These are phyloP conservation scores for Leccinum angustisporum DNA, from an alignment of 1,284 basidiomycete species.

Conservation along the genomic window DNA sequence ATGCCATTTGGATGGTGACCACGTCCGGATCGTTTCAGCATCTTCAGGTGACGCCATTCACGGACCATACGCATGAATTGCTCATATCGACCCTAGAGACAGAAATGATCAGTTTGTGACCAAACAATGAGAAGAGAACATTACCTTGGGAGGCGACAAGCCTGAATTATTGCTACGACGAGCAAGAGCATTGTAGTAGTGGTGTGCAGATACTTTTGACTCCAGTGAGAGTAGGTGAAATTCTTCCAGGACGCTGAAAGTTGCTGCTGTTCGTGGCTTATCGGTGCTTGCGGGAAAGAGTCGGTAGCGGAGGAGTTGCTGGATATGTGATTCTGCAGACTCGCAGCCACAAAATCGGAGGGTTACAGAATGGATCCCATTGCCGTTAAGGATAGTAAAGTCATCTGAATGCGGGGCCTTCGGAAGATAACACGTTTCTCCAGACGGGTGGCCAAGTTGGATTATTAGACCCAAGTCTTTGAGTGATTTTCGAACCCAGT, in stretches of 20 bases:
- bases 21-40: slow-evolving; percentile 12
- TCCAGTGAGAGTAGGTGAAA: slow-evolving; percentile 20
- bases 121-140: not conserved
- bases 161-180: not conserved
- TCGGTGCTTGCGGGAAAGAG: slow-evolving; percentile 11
- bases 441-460: not conserved
- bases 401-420: not conserved
- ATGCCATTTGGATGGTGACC: not conserved
- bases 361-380: not conserved
- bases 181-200: slow-evolving; percentile 18
- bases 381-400: slow-evolving; percentile 8
- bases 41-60: slow-evolving; percentile 12
- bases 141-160: not conserved
- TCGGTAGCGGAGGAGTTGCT: not conserved
- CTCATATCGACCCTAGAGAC: not conserved
- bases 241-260: slow-evolving; percentile 15
- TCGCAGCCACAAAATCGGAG: slow-evolving; percentile 11
- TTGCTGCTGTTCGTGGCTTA: slow-evolving; percentile 22
- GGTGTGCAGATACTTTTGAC: slow-evolving; percentile 19
- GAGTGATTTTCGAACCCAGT: not conserved
- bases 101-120: not conserved
- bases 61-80: slow-evolving; percentile 3
- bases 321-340: not conserved
- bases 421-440: not conserved
- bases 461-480: not conserved